Base-by-base conservation (phyloP, 495 filamentous ascomycete species). In the Melanomma pulvis-pyrius region DNA sequence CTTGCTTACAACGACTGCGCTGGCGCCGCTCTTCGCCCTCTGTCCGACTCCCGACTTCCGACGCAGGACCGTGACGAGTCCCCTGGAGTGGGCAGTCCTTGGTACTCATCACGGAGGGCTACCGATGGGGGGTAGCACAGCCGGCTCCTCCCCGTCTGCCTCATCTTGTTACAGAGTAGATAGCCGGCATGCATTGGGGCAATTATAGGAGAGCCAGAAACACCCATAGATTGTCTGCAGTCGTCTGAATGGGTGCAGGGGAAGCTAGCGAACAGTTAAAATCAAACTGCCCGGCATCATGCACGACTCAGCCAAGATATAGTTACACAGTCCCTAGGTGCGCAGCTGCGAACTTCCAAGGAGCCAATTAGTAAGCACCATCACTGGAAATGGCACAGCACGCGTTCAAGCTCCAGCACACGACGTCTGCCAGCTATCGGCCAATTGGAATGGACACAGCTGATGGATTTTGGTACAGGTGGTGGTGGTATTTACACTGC, bases 391-490 rank as follows among this genome's bases (percentile, higher is more conserved):
- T 55, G 26, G 29, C 54, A 57, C 19, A 57, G n/a, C 54, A 41
- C 22, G 24, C 48, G 34, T 48, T 12, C 9, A 24, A 61, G 7
- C 44, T 21, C 28, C 24, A 34, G 25, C n/a, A 48, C 28, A 22
- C 29, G 30, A 28, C 29, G 60, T 25, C 59, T 19, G 21, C 22
- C 13, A 24, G 15, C 11, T 51, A 28, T 44, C n/a, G 34, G 5
- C 36, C 44, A 29, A 52, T 59, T 65, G 53, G 26, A 66, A 50
- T 57, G 66, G 68, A 62, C 49, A 66, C 61, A 65, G 28, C 41
- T 41, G n/a, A 32, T 47, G 34, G 49, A 51, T 58, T 62, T 67
- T 66, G 29, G 47, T 61, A 66, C 62, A 70, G 41, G 26, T 61
- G 51, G 15, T 58, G 17, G 46, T 47, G 1, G 51, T 32, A 34